phyloP scores from a whole-genome alignment of 2,329 filamentous ascomycete genomes.

The Pseudogymnoascus sp. region DNA sequence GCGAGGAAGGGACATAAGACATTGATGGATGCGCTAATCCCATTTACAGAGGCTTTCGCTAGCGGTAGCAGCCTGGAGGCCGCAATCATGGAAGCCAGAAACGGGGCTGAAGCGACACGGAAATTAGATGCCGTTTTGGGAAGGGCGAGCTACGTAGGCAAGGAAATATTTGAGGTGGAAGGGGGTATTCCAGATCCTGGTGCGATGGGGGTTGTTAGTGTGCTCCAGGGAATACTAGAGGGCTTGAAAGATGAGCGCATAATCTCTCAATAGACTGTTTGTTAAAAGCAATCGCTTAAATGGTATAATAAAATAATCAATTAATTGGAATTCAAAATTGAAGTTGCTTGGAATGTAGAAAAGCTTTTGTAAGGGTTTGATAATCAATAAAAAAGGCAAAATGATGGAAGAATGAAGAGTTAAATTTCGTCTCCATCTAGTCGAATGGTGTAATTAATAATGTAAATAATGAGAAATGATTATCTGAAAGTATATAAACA shows the following conservation, averaged over 20 bases:
- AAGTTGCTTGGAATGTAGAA: too few relatives aligned
- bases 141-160: constrained; percentile 33
- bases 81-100: neutral
- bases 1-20: constrained; percentile 3
- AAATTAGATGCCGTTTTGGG: constrained; percentile 61
- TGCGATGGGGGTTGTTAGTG: neutral
- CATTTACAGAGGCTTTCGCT: neutral
- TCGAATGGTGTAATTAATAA: neutral
- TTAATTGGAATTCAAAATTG: too few relatives aligned
- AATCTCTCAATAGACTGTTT: too few relatives aligned
- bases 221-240: neutral
- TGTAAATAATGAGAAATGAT: too few relatives aligned
- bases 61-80: neutral
- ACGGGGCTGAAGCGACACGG: constrained; percentile 46
- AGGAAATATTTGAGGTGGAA: neutral
- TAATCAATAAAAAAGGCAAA: neutral
- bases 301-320: too few relatives aligned
- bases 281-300: too few relatives aligned
- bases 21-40: constrained; percentile 8
- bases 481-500: too few relatives aligned
- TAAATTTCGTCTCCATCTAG: neutral
- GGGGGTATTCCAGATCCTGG: neutral
- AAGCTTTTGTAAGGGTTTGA: too few relatives aligned
- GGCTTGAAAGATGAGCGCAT: neutral
- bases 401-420: neutral